phyloP scores from a whole-genome alignment of 1,284 basidiomycete genomes.

The Leccinum fallax region DNA sequence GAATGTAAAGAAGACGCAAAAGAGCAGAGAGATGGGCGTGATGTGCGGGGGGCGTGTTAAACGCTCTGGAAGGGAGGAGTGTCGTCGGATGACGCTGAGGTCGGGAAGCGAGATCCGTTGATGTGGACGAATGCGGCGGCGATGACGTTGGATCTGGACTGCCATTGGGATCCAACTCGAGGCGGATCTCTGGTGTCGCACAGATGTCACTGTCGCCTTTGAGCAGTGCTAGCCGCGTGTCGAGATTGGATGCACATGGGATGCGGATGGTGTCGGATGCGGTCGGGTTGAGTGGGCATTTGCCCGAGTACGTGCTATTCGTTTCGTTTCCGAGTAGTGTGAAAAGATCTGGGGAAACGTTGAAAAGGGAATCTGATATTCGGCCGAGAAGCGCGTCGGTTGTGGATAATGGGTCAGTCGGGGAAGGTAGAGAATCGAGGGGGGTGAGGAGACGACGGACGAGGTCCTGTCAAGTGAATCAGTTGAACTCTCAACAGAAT shows the following conservation, averaged over 20 bases:
- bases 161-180: constrained; percentile 41
- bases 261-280: constrained; percentile 53
- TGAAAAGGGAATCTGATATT: constrained; percentile 58
- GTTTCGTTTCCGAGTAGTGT: constrained; percentile 53
- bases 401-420: constrained; percentile 44
- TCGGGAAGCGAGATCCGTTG: constrained; percentile 20
- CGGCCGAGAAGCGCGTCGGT: constrained; percentile 53
- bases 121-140: not conserved
- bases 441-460: constrained; percentile 62
- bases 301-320: constrained; percentile 37
- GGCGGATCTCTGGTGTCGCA: constrained; percentile 56
- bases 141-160: constrained; percentile 31
- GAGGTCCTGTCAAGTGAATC: constrained; percentile 52
- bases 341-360: constrained; percentile 57
- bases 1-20: constrained; percentile 71
- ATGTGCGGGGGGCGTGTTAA: constrained; percentile 51
- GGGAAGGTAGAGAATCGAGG: constrained; percentile 49
- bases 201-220: constrained; percentile 32
- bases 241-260: constrained; percentile 51
- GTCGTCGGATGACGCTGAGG: constrained; percentile 44
- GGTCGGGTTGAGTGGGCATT: constrained; percentile 55
- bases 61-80: constrained; percentile 52
- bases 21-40: constrained; percentile 65
- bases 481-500: not conserved
- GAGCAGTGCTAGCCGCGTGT: constrained; percentile 53